These are phyloP conservation scores for Solanum ossicruentum DNA, from an alignment of 257 asterid genomes.

Conservation along the genomic window DNA sequence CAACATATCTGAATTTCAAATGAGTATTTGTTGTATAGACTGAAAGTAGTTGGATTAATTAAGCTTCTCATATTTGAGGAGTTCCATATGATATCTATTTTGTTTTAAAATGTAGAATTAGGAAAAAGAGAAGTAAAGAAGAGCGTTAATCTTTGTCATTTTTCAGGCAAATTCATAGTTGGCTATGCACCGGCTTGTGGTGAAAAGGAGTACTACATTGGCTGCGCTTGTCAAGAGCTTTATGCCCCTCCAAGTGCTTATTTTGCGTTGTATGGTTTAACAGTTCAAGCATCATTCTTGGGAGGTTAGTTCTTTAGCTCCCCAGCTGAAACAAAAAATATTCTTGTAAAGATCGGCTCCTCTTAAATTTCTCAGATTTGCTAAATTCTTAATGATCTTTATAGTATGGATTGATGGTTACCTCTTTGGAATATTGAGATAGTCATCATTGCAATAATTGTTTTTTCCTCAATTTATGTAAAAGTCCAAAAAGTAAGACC, in stretches of 20 bases:
- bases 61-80: background rate
- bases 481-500: background rate
- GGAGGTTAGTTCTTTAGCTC: constrained; percentile 57
- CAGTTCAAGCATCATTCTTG: constrained; percentile 86
- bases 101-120: background rate
- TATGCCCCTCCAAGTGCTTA: constrained; percentile 98
- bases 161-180: constrained; percentile 71
- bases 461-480: background rate
- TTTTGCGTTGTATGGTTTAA: constrained; percentile 79
- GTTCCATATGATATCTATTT: background rate
- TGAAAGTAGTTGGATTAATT: background rate
- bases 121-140: background rate
- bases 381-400: background rate
- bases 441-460: background rate
- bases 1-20: background rate
- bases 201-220: constrained; percentile 90
- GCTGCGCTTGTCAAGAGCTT: constrained; percentile 84
- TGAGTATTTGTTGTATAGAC: background rate
- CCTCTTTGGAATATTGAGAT: background rate
- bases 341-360: background rate
- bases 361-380: background rate
- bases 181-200: constrained; percentile 77
- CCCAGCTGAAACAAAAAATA: background rate
- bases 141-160: background rate
- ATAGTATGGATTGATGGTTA: background rate